Conservation (phyloP, 1,284 basidiomycete genomes). For the Cystobasidium pallidum region DNA sequence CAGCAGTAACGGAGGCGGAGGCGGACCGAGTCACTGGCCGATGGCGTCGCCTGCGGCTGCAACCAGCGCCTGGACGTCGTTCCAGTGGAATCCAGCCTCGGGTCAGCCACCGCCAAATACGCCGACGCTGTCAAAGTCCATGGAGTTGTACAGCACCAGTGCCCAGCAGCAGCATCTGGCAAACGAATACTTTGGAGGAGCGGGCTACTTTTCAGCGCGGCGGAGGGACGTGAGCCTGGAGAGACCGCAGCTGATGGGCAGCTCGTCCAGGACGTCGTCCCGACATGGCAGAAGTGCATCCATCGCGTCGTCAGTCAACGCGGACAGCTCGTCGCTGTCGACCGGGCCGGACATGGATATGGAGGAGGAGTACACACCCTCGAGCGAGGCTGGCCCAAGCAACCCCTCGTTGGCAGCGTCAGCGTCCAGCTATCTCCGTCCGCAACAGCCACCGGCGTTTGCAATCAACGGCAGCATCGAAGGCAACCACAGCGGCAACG, state of each 20-base stretch:
- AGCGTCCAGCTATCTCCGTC: not conserved
- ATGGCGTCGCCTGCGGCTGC: constrained; percentile 18
- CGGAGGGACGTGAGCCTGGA: constrained; percentile 39
- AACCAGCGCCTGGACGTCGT: not conserved
- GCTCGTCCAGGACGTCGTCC: not conserved
- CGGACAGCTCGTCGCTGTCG: constrained; percentile 4
- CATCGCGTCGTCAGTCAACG: constrained; percentile 8
- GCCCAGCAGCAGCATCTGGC: not conserved
- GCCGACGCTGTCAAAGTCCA: constrained; percentile 34
- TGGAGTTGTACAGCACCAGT: constrained; percentile 31
- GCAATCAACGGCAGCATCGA: not conserved
- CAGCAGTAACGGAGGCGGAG: constrained; percentile 14
- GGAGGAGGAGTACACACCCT: constrained; percentile 8
- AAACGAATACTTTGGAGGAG: constrained; percentile 33
- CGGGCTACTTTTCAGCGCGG: not conserved
- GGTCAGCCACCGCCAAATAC: constrained; percentile 42
- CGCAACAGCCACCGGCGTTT: not conserved
- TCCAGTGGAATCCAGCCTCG: constrained; percentile 15
- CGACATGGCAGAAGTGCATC: constrained; percentile 22
- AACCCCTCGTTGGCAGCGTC: not conserved
- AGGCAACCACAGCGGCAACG: not conserved
- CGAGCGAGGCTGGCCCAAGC: constrained; percentile 4
- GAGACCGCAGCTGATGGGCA: constrained; percentile 4
- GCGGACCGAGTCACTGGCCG: constrained; percentile 3
- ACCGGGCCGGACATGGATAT: constrained; percentile 26